Evolutionary conservation across 2,329 filamentous ascomycete genomes (phyloP), one percentile per base, ranked within the genome.

Genomic region (Fusarium newnesense): DNA sequence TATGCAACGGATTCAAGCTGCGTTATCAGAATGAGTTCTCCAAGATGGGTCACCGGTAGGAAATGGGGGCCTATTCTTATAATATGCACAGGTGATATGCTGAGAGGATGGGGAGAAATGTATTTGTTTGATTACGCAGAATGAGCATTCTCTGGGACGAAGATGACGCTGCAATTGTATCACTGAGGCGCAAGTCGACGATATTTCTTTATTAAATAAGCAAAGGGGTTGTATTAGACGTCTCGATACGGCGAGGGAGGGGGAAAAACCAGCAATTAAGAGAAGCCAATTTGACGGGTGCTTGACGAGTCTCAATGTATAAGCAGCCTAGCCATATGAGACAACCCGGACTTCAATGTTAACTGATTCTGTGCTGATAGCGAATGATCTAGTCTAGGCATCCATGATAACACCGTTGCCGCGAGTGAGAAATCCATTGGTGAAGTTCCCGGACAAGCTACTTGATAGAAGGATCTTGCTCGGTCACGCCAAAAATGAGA

Each of bases 1-100:
- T 99, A 72, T 97, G 96, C 87, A 99, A 99, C 84, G 96, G 96
- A 10, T 98, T 98, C 87, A 98, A 98, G 87, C 83, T 96, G 79
- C 87, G 95, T 61, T 95, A 89, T 79, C 87, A 89, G 78, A 89
- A 85, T 72, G 88, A 90, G 80, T 85, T 95, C 80, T 86, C 87
- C 68, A 93, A 91, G 81, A 87, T 92, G 87, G 81, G 81, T 21
- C 71, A 64, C 24, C 78, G 78, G 64, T 83, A 78, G 72, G 47
- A 50, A 37, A 34, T 37, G 53, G 32, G 12, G 44, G 40, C 26
- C 40, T 44, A 40, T 36, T 53, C 44, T 53, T 36, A 39, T 43
- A 57, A 53, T 36, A 40, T n/a, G 24, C 46, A 46, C n/a, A 32
- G 46, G 58, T 39, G 54, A 39, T 46, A 32, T 32, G 44, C 42